A percentile compares a stretch with the other conserved stretches of the same genome.
These are phyloP conservation scores for Syzygium grande DNA, from an alignment of 345 rosid species.

Conservation along the genomic window DNA sequence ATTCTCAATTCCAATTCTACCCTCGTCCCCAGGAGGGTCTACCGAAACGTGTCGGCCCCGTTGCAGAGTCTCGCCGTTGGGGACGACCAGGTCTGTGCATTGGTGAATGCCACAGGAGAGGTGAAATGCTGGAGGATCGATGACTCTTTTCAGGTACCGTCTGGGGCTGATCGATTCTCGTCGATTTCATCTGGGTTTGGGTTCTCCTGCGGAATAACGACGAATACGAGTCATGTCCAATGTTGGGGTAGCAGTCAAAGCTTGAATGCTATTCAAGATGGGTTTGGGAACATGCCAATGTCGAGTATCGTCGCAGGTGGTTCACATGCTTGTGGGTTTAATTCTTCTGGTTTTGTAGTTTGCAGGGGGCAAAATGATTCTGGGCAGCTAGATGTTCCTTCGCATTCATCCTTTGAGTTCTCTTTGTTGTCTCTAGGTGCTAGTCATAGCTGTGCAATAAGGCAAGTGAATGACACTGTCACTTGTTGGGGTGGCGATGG, in stretches of 20 bases:
- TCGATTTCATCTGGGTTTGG: slow-evolving; percentile 64
- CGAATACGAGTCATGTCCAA: slow-evolving; percentile 4
- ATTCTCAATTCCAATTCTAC: neutral
- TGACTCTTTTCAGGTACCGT: neutral
- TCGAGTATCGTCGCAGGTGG: slow-evolving; percentile 45
- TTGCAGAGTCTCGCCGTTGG: slow-evolving; percentile 47
- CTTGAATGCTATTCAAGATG: slow-evolving; percentile 26
- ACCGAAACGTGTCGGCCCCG: slow-evolving; percentile 27
- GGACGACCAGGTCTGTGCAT: slow-evolving; percentile 57
- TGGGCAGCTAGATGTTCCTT: slow-evolving; percentile 55
- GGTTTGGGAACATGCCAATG: slow-evolving; percentile 45
- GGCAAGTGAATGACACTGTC: slow-evolving; percentile 29
- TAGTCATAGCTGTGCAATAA: slow-evolving; percentile 53
- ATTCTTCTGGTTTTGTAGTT: slow-evolving; percentile 36
- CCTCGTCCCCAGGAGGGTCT: slow-evolving; percentile 28
- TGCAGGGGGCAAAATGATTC: slow-evolving; percentile 46
- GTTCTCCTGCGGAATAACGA: slow-evolving; percentile 59
- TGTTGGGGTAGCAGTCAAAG: slow-evolving; percentile 56
- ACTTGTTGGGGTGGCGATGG: slow-evolving; percentile 77
- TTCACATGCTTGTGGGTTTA: slow-evolving; percentile 71
- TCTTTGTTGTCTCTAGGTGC: slow-evolving; percentile 54
- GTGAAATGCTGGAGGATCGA: slow-evolving; percentile 54
- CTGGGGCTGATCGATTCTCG: slow-evolving; percentile 10
- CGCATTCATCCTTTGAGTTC: slow-evolving; percentile 17
- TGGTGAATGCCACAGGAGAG: slow-evolving; percentile 21